Evolutionary conservation across 164 flowering plant species (phyloP).

Genomic region (Sedum album): DNA sequence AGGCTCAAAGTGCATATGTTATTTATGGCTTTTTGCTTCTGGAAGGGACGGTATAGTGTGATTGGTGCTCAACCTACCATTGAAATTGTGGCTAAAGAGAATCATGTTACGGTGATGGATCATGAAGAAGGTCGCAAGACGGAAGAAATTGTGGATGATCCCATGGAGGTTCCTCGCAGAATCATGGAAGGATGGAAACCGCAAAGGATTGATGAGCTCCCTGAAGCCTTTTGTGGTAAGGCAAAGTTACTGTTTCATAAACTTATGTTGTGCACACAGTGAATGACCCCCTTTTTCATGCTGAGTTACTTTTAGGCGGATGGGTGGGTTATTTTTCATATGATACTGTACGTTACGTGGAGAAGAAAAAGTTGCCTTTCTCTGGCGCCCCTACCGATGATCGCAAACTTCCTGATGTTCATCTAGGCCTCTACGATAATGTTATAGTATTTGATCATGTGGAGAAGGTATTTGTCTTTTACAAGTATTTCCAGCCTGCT

Average conservation of each 20-base stretch:
- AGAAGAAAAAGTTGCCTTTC: slow-evolving; percentile 82
- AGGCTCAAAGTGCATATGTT: neutral
- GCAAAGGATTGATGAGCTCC: slow-evolving; percentile 63
- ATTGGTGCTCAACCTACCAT: slow-evolving; percentile 79
- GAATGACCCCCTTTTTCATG: neutral
- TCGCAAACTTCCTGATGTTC: slow-evolving; percentile 82
- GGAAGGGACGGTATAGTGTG: slow-evolving; percentile 76
- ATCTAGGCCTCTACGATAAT: slow-evolving; percentile 81
- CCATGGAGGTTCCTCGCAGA: slow-evolving; percentile 51
- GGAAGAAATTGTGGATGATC: slow-evolving; percentile 68
- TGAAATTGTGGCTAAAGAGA: slow-evolving; percentile 76
- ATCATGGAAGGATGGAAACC: slow-evolving; percentile 66
- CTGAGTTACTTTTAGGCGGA: slow-evolving; percentile 50
- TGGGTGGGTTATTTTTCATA: slow-evolving; percentile 96
- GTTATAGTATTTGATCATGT: too few relatives aligned
- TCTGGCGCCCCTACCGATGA: slow-evolving; percentile 76
- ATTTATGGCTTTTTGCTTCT: slow-evolving; percentile 10
- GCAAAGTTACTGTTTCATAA: neutral
- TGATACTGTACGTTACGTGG: slow-evolving; percentile 85
- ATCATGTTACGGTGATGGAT: slow-evolving; percentile 63
- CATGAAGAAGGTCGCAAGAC: slow-evolving; percentile 48
- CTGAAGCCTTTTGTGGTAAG: slow-evolving; percentile 74
- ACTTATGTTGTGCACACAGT: neutral
- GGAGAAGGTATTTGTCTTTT: slow-evolving; percentile 55
- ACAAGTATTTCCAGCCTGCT: neutral